Percentiles rank a stretch among this genome's conserved stretches.
Evolutionary conservation across 2,329 filamentous ascomycete genomes (phyloP).

Genomic region (Epichloe aotearoae): DNA sequence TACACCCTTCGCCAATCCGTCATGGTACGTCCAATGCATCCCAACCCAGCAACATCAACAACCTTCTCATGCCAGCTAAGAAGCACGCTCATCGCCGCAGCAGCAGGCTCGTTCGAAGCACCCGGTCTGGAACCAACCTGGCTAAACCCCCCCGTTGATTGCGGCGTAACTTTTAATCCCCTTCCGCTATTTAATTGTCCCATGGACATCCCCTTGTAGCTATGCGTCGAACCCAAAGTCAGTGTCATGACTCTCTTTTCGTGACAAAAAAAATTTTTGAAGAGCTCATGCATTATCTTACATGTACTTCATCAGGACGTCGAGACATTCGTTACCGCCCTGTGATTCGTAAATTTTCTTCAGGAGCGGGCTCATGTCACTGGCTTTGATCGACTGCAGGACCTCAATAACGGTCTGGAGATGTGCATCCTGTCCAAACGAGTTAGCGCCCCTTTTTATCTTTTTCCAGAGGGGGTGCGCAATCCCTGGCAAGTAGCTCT

Average conservation of each 20-base stretch:
- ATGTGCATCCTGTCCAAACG: constrained; percentile 56
- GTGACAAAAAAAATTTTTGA: background rate
- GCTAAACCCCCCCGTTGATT: constrained; percentile 67
- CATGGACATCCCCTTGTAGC: constrained; percentile 79
- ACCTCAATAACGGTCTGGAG: constrained; percentile 84
- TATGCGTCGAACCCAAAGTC: constrained; percentile 19
- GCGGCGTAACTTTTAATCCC: constrained; percentile 43
- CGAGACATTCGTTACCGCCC: constrained; percentile 71
- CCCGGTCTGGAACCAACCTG: constrained; percentile 52
- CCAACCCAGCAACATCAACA: constrained; percentile 82
- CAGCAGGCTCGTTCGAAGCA: constrained; percentile 51
- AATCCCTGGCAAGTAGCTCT: background rate
- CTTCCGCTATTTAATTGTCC: constrained; percentile 21
- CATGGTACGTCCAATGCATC: constrained; percentile 89
- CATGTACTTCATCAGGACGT: constrained; percentile 97
- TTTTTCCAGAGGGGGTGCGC: background rate
- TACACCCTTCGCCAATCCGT: constrained; percentile 76
- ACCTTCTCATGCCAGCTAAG: constrained; percentile 99
- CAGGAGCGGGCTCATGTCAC: constrained; percentile 85
- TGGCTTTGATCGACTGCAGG: constrained; percentile 87
- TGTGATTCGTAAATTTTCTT: constrained; percentile 65
- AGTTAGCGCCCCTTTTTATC: background rate
- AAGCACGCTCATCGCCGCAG: constrained; percentile 88
- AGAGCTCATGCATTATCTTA: constrained; percentile 26
- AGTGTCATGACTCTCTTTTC: background rate